Evolutionary conservation across 140 eudicot genomes (phyloP).

Genomic region (Stevia rebaudiana): DNA sequence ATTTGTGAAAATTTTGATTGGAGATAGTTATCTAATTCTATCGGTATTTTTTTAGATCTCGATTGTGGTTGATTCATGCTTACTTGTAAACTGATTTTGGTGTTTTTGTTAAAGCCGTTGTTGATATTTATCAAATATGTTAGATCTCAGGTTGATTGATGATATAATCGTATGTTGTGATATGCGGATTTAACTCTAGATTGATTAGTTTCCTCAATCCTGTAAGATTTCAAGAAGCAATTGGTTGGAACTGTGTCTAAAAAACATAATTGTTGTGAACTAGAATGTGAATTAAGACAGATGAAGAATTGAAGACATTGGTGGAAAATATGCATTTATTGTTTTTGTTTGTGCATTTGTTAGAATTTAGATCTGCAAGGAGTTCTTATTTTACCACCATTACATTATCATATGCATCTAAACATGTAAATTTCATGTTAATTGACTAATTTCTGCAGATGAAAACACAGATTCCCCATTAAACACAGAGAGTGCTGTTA

Average conservation of each 20-base stretch:
- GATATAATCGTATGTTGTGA: neutral
- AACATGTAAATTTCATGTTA: neutral
- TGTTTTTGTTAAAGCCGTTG: neutral
- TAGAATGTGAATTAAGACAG: no score
- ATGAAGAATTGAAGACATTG: no score
- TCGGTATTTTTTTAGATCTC: neutral
- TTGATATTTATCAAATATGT: neutral
- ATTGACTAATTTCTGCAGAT: slow-evolving; percentile 17
- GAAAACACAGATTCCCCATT: slow-evolving; percentile 2
- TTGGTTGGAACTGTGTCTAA: neutral
- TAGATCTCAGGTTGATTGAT: slow-evolving; percentile 9
- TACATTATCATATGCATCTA: neutral
- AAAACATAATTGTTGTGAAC: neutral
- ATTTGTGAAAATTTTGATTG: neutral
- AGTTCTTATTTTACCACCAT: neutral
- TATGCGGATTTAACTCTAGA: neutral
- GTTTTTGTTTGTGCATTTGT: no score
- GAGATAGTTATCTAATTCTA: neutral
- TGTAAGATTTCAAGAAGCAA: neutral
- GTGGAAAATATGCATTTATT: no score
- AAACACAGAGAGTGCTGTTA: slow-evolving; percentile 3
- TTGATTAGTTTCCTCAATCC: neutral
- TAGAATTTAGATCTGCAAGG: neutral
- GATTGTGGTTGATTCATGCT: neutral
- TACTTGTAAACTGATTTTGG: neutral